Percentiles rank a stretch among this genome's conserved stretches.
phyloP scores from a whole-genome alignment of 768 basidiomycete species.

The Kwoniella botswanensis region DNA sequence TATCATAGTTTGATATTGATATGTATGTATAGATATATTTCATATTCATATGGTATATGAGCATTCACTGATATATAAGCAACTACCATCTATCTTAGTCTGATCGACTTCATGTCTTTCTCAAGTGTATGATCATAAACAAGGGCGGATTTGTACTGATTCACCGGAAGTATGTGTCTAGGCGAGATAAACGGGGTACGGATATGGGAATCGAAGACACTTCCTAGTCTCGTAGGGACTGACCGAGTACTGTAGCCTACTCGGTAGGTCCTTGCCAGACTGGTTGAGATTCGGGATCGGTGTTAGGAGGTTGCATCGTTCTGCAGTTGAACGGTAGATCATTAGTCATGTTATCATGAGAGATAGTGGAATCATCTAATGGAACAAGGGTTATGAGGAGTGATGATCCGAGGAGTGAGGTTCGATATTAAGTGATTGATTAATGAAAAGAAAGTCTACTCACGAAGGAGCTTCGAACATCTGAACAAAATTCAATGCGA shows the following conservation, averaged over 20 bases:
- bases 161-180: background rate
- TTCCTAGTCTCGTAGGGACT: background rate
- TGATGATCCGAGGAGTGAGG: background rate
- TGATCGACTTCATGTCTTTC: too few relatives aligned
- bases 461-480: constrained; percentile 56
- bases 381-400: background rate
- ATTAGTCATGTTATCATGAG: constrained; percentile 3
- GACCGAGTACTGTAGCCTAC: constrained; percentile 12
- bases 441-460: constrained; percentile 19
- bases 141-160: background rate
- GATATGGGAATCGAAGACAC: too few relatives aligned
- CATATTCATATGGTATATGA: background rate
- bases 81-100: background rate
- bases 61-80: background rate
- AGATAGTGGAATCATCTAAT: background rate
- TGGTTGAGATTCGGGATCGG: constrained; percentile 51
- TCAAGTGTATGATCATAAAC: background rate
- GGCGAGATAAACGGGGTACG: background rate
- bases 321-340: constrained; percentile 20
- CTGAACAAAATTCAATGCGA: constrained; percentile 55
- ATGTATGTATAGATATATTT: constrained; percentile 8
- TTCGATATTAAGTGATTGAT: too few relatives aligned
- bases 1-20: background rate
- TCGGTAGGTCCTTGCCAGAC: constrained; percentile 57
- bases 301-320: constrained; percentile 54